Evolutionary conservation across 371 early-diverging fungal genomes (phyloP), one percentile per base, ranked within the genome.

Genomic region (Dichotomocladium elegans): DNA sequence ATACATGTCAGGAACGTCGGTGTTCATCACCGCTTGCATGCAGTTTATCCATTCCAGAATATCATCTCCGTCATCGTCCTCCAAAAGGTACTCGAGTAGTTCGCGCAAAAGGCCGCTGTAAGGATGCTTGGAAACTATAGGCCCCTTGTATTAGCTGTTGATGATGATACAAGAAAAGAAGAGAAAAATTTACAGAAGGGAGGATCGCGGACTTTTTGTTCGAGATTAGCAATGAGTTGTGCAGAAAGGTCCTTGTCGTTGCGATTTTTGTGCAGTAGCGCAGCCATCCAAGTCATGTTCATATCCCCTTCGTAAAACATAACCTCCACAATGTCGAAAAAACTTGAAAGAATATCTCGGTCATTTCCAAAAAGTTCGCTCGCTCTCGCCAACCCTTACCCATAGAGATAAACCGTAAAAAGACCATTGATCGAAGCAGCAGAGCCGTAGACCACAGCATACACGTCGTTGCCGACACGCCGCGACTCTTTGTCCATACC

Each of bases 401-500:
- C 31, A n/a, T 34, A 48, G 17, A 48, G 49, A 17, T 21, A 17
- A 24, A 26, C 49, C 3, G 49, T 21, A 11, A 22, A 48, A 25
- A 48, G 26, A 14, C 41, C 45, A 3, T 25, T 51, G 6, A 24
- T 5, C n/a, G 45, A 33, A 33, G 19, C 8, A 11, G 12, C 37
- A n/a, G 41, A 25, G 22, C 52, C 44, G 25, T 27, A 41, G 14
- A 52, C 6, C n/a, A 45, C 19, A 3, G 53, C 40, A 7, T 14
- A 14, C 3, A 46, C 31, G n/a, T 46, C 42, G n/a, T 25, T 30
- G 2, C 26, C 17, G 9, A 30, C 25, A 3, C 17, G 22, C 19
- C 35, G 6, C 7, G 45, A 30, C 29, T 52, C 58, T n/a, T 33
- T 22, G 33, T 58, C 58, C 29, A 46, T 34, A 9, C 42, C 47